These are phyloP conservation scores for Triadica sebifera DNA, from an alignment of 345 rosid species.

Conservation along the genomic window DNA sequence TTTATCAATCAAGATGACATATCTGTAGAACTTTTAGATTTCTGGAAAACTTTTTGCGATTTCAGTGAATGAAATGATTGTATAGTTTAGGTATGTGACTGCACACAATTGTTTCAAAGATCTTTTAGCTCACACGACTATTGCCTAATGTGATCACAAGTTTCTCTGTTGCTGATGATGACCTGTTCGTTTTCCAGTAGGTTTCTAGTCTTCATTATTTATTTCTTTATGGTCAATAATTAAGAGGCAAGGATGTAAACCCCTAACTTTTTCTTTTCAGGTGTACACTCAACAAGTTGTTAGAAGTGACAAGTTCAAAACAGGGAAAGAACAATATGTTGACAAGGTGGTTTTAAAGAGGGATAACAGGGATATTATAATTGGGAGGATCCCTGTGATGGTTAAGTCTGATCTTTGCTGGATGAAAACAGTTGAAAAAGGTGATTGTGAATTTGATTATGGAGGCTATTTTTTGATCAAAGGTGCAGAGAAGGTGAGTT, in stretches of 20 bases:
- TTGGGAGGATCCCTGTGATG: conserved; percentile 91
- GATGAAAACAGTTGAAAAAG: conserved; percentile 49
- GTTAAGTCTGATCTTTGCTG: conserved; percentile 80
- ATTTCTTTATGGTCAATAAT: neutral
- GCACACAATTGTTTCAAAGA: too few relatives aligned
- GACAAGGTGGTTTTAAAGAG: conserved; percentile 35
- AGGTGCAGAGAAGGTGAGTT: conserved; percentile 85
- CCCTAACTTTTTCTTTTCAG: conserved; percentile 28
- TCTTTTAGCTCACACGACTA: too few relatives aligned
- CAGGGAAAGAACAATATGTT: conserved; percentile 57
- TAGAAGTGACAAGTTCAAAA: conserved; percentile 76
- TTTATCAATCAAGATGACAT: too few relatives aligned
- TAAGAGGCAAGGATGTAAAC: neutral
- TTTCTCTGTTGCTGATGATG: neutral
- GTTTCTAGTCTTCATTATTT: neutral
- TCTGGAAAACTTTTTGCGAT: too few relatives aligned
- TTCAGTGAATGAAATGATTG: too few relatives aligned
- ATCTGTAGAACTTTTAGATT: too few relatives aligned
- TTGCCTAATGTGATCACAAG: neutral
- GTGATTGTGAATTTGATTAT: conserved; percentile 85
- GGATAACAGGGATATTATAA: conserved; percentile 47
- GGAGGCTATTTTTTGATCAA: conserved; percentile 88
- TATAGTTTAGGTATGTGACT: too few relatives aligned
- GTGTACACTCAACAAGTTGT: conserved; percentile 46
- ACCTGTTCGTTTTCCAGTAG: neutral